Base-by-base conservation (phyloP, 257 asterid genomes). In the Nemophila menziesii region DNA sequence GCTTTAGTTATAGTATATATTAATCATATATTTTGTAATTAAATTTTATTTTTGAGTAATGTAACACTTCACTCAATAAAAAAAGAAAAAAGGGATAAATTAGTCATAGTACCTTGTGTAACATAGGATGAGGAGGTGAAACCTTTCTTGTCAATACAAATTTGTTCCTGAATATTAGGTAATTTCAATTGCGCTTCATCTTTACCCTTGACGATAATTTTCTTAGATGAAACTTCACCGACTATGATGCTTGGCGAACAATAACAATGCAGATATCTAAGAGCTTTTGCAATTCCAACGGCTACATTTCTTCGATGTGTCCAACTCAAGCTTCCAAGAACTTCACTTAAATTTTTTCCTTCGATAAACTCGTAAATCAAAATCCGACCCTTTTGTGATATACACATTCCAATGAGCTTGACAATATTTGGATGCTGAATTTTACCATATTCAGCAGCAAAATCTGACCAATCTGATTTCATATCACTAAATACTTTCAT, bases 361-460 rank as follows among this genome's bases (percentile, higher is more conserved):
- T 82, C 71, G 0, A 77, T 43, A 14, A 55, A 72, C 39, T 79
- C 94, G 21, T 70, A 67, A 49, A 86, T 79, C 71, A 79, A 18
- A 47, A 86, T 50, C 20, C 63, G 71, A 1, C 54, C 60, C 34
- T 82, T 82, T 18, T 72, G 77, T 1, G 94, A 86, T 43, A 62
- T 64, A 39, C 96, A 86, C 48, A 75, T 66, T 3, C 70, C 92
- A 0, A 77, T 33, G 9, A 86, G 43, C 62, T 63, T 79, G 41
- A 74, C 76, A 3, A 86, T 26, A 15, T 82, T 82, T 9, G 90
- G 86, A 48, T 86, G 93, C 40, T 43, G 49, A 18, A 77, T 43
- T 51, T 66, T 64, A 3, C 71, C 64, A 10, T 65, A 22, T 16
- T 56, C 58, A 20, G 51, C 61, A 26, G 48, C 63, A 58, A 72